A percentile compares a stretch with the other conserved stretches of the same genome.
phyloP scores from a whole-genome alignment of 345 rosid genomes.

The Syzygium jambos region DNA sequence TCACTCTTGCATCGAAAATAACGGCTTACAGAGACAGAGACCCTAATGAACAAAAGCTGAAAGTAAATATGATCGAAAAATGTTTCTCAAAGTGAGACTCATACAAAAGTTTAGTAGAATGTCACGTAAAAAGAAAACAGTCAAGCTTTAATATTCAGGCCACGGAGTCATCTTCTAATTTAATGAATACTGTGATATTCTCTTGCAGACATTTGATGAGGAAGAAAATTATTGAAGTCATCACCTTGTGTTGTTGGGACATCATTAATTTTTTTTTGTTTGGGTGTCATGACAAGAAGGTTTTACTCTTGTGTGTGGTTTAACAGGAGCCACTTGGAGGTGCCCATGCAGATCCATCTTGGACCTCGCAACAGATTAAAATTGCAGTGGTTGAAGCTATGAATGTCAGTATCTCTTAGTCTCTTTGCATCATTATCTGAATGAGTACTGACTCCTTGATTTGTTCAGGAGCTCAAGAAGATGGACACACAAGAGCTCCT shows the following conservation, averaged over 20 bases:
- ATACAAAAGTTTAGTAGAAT: not conserved
- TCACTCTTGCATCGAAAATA: not conserved
- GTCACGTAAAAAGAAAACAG: not conserved
- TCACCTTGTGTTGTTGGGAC: not conserved
- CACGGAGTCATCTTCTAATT: not conserved
- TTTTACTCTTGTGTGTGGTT: not conserved
- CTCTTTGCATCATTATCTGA: not conserved
- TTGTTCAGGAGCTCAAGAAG: slow-evolving; percentile 54
- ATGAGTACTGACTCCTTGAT: not conserved
- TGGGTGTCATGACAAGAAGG: not conserved
- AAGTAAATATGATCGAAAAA: not conserved
- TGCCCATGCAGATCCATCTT: slow-evolving; percentile 81
- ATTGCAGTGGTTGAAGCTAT: slow-evolving; percentile 63
- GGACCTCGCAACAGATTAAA: slow-evolving; percentile 91
- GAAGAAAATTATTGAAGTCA: not conserved
- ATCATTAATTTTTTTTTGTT: not conserved
- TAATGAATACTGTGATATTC: not conserved
- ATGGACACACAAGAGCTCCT: slow-evolving; percentile 63
- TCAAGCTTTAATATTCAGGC: not conserved
- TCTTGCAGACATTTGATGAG: not conserved
- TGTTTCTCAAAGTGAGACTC: not conserved
- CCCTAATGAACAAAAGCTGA: not conserved
- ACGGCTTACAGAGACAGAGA: not conserved
- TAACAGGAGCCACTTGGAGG: slow-evolving; percentile 92
- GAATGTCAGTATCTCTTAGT: slow-evolving; percentile 46